Evolutionary conservation across 2,329 filamentous ascomycete species (phyloP), one percentile per base, ranked within the genome.

Genomic region (Chalara sp.): DNA sequence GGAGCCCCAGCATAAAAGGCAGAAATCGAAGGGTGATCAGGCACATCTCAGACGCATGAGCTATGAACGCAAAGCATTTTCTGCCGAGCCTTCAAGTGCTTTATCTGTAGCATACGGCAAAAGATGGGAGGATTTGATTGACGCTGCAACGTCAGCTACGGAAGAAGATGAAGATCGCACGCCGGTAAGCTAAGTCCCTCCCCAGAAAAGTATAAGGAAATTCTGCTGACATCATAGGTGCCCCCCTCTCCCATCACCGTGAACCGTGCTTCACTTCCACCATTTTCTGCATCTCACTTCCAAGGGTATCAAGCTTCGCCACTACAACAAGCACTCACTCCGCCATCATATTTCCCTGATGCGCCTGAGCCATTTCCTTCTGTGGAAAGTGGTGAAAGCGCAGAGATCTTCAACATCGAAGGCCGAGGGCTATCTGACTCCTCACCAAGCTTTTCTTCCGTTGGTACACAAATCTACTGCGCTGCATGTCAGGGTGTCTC

Each of bases 121-220:
- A 72, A 80, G 92, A 62, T 97, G 92, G 93, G 89, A 96, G 69
- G 92, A 97, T 68, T 76, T 97, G 54, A 95, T 97, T 58, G 91
- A 96, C 69, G 92, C 92, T 48, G 92, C 88, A 49, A 90, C 92
- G 32, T 96, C 89, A 55, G 90, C 91, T 31, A 95, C 89, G 3
- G 91, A 95, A 71, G 92, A 86, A 64, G 89, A 95, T 67, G 90
- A 91, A 65, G 91, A 96, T 68, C 81, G 92, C 66, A 95, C 89
- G 66, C 88, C 88, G 64, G 88, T 95, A 79, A 76, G 84, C 76
- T 78, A 59, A 30, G 11, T 11, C 5, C 12, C n/a, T 13, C 35
- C 50, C 21, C 21, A 21, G 3, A 21, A 21, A 21, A 21, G 21
- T 21, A 21, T 21, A 21, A 21, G 21, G 21, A 21, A 21, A 21